Base-by-base conservation (phyloP, 2,329 filamentous ascomycete species). In the Plenodomus tracheiphilus region DNA sequence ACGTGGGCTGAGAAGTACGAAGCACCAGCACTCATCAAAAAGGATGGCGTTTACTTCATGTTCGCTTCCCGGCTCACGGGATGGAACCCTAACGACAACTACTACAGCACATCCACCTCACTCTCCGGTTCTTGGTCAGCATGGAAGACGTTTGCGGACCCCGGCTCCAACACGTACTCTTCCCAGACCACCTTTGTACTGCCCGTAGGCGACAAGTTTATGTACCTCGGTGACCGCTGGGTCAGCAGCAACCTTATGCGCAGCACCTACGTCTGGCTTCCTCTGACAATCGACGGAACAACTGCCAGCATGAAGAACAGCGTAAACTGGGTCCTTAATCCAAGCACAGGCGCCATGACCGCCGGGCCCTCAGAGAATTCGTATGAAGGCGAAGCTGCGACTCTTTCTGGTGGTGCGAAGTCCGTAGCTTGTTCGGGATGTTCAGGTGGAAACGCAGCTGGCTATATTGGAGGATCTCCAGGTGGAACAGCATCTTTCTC, bases 181-280 rank as follows among this genome's bases (percentile, higher is more conserved):
- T 83, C 80, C 1, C 85, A 89, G 61, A 85, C 83, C 0, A 82
- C 76, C 30, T 86, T 78, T 56, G 75, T 88, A 18, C 75, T 87
- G 17, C 67, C 71, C 4, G 62, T 81, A 20, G 65, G 72, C 34
- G 69, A 72, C 34, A 66, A 60, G 5, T 75, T 76, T 41, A 78
- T 86, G 53, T 88, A 87, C 69, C 80, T 87, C 70, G 85, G 86
- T 17, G 85, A 89, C 68, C 80, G 86, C 18, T 88, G 86, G 85
- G 69, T 81, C 0, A 79, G 76, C 4, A 65, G 67, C n/a, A 84
- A 87, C 53, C 75, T 89, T 0, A 80, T 79, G 67, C 72, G 79
- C 0, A 82, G 79, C 43, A 85, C 83, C 0, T 87, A 87, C 58
- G 72, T 87, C 35, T 88, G 85, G 85, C 75, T 87, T 0, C 85